Evolutionary conservation across 192 early-diverging fungal genomes (phyloP).

Genomic region (Pilaira anomala): DNA sequence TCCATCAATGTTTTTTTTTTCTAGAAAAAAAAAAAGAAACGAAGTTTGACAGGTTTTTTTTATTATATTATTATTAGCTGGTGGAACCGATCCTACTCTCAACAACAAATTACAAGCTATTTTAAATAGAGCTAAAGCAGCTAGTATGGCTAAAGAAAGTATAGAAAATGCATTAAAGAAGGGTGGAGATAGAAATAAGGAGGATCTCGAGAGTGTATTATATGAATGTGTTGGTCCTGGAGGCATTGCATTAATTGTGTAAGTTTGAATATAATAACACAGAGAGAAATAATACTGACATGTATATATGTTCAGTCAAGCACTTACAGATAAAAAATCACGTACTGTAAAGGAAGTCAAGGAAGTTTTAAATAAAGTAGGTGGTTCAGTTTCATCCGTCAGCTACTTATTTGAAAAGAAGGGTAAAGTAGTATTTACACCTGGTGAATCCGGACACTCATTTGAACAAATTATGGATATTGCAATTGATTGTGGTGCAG

Average conservation of each 20-base stretch:
- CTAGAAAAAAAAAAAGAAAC: neutral
- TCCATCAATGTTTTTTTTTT: neutral
- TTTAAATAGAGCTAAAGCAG: constrained; percentile 51
- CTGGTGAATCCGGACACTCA: constrained; percentile 38
- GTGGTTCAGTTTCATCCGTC: constrained; percentile 59
- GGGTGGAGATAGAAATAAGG: constrained; percentile 47
- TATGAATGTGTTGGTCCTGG: constrained; percentile 67
- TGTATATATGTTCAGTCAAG: constrained; percentile 24
- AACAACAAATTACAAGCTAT: constrained; percentile 60
- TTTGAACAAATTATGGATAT: constrained; percentile 57
- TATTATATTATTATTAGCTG: constrained; percentile 31
- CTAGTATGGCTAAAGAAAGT: constrained; percentile 70
- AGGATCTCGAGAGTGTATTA: constrained; percentile 42
- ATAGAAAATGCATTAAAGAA: constrained; percentile 70
- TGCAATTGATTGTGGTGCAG: constrained; percentile 57
- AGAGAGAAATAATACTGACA: neutral
- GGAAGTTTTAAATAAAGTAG: constrained; percentile 48
- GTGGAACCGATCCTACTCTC: constrained; percentile 50
- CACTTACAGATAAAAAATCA: constrained; percentile 57
- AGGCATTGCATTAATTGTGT: constrained; percentile 61
- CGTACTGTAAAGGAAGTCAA: constrained; percentile 65
- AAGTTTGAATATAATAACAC: constrained; percentile 24
- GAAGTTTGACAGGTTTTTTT: neutral
- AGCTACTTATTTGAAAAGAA: constrained; percentile 67
- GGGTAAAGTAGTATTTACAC: constrained; percentile 54